Base-by-base conservation (phyloP, 106 monocot species). In the Acanthochlamys bracteata region DNA sequence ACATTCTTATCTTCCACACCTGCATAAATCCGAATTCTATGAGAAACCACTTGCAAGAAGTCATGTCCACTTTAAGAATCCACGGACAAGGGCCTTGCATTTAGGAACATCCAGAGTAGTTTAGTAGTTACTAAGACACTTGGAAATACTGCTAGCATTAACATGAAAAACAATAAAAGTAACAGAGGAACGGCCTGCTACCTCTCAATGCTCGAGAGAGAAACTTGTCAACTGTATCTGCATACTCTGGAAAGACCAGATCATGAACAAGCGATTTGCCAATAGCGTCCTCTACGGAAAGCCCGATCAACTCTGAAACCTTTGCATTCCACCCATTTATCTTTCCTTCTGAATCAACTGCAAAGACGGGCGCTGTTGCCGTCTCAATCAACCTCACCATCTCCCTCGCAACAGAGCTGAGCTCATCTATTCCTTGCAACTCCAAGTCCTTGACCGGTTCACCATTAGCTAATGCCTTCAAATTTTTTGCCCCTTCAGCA, bases 271-370 rank as follows among this genome's bases (percentile, higher is more conserved):
- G 62, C 12, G 94, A 95, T 42, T 82, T 95, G 4, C 94, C 94
- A 86, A 90, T 87, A 12, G 94, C 90, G 40, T 95, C 94, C 58
- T 80, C 84, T 17, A 86, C 83, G 0, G 90, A 66, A 14, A 95
- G 70, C 10, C 90, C 86, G 20, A 86, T 95, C 66, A 86, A 73
- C 40, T 90, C 86, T 17, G 86, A 86, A 71, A 84, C 67, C 69
- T 90, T 95, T 27, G 86, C 82, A 72, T 90, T 95, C 94, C 94
- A 95, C 21, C 94, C 94, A 76, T 95, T 95, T 43, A 95, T 86
- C 8, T 41, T 46, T 20, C 90, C 90, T 53, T 84, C 77, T 8
- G 68, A 60, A 71, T 90, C 94, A 47, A 95, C 90, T 0, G 90
- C 89, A 79, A 95, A 95, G 13, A 95, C 86, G 0, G 94, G 94